Evolutionary conservation across 345 rosid genomes (phyloP), one percentile per base, ranked within the genome.

Genomic region (Aegle marmelos): DNA sequence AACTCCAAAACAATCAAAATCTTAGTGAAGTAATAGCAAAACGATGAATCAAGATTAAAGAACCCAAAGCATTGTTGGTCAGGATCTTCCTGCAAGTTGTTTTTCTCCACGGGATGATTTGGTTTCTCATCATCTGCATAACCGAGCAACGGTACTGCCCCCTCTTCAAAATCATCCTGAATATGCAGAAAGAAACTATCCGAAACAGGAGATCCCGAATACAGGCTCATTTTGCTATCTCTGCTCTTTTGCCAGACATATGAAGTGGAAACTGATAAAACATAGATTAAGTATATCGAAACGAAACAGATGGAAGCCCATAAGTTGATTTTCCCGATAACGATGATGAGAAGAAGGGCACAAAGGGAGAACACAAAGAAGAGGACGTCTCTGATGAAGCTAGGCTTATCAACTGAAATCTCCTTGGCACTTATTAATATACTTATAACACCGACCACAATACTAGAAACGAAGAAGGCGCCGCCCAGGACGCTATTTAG

Each of bases 401-500:
- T 88, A 7, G 82, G 80, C 85, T 79, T 85, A 2, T 95, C 99
- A 11, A 95, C 67, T 7, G 84, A 64, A 34, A 95, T 79, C 22
- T 83, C 76, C 64, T 76, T 78, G 2, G 70, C 75, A 67, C 86
- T 83, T 4, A 85, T 83, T 31, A 83, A 70, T 59, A 87, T 78
- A 59, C 95, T 80, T 30, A 96, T 90, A 17, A 92, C 80, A 60
- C 99, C 98, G 36, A 94, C 95, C 39, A 96, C 98, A 66, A 81
- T 89, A 68, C 92, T 82, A 0, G 99, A 88, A 39, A 96, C 89
- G 45, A 96, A 92, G 68, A 92, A 91, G 36, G 97, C 92, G 1
- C 97, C 98, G 0, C 99, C 99, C 13, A 96, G 78, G 36, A 96
- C 82, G 24, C 92, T 88, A 62, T 96, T 96, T 6, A 96, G 86